Percentiles rank a stretch among this genome's conserved stretches.
Conservation (phyloP, 306 rosid genomes). For the Prunus campanulata region DNA sequence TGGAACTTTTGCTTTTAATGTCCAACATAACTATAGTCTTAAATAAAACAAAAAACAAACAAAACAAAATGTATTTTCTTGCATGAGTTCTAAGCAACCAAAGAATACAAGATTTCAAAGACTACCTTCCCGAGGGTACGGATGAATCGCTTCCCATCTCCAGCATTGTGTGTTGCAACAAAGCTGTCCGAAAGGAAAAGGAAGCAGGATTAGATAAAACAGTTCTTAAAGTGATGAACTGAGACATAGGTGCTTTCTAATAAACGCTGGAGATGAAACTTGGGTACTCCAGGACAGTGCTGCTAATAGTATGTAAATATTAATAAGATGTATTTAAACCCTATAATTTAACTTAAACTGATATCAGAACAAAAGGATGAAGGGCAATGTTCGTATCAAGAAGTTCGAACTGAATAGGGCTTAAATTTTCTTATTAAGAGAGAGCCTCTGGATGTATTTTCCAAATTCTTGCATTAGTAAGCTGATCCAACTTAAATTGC, state of each 20-base stretch:
- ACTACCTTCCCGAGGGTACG: slow-evolving; percentile 81
- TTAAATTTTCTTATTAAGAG: background rate
- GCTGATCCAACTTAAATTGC: background rate
- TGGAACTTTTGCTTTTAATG: background rate
- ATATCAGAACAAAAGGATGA: background rate
- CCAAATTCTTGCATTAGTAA: background rate
- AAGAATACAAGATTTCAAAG: slow-evolving; percentile 7
- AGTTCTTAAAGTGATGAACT: background rate
- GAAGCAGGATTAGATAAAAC: slow-evolving; percentile 2
- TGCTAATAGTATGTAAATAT: background rate
- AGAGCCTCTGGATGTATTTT: background rate
- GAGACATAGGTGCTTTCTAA: background rate
- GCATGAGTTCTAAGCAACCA: slow-evolving; percentile 8
- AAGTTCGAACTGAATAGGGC: too few species aligned
- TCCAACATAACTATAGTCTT: background rate
- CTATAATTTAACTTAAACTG: background rate
- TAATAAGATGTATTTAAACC: background rate
- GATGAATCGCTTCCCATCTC: slow-evolving; percentile 73
- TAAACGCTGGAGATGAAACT: background rate
- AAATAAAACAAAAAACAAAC: background rate
- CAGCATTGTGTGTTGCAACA: slow-evolving; percentile 71
- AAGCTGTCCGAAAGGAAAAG: slow-evolving; percentile 48
- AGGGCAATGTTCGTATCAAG: background rate
- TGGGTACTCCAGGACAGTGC: background rate
- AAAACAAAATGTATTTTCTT: background rate